Percentiles rank a stretch among this genome's conserved stretches.
These are phyloP conservation scores for Paraphaeosphaeria minitans DNA, from an alignment of 2,329 filamentous ascomycete genomes.

Conservation along the genomic window DNA sequence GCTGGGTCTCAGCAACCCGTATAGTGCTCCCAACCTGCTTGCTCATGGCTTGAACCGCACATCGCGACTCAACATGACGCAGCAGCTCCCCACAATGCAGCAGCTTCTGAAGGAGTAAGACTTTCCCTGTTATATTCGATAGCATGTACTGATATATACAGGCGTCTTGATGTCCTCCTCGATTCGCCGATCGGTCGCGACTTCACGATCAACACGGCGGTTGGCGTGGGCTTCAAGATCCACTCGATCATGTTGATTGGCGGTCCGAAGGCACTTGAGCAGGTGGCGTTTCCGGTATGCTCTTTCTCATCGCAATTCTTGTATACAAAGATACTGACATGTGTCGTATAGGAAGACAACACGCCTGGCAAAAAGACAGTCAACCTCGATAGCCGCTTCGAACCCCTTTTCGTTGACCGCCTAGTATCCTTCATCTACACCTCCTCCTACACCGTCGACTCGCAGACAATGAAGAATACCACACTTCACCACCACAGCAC, in stretches of 20 bases:
- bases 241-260: constrained; percentile 22
- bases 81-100: neutral
- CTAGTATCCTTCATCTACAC: constrained; percentile 23
- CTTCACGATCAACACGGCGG: constrained; percentile 17
- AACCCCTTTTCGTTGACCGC: constrained; percentile 17
- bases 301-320: neutral
- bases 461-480: neutral
- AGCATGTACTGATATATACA: neutral
- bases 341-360: neutral
- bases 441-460: constrained; percentile 14
- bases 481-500: constrained; percentile 11
- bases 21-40: neutral
- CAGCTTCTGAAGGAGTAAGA: constrained; percentile 5
- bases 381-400: constrained; percentile 10
- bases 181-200: constrained; percentile 14
- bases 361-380: neutral
- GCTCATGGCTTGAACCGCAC: constrained; percentile 4
- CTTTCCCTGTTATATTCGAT: neutral
- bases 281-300: constrained; percentile 15
- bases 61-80: neutral
- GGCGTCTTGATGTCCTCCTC: constrained; percentile 11
- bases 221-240: constrained; percentile 17
- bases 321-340: neutral
- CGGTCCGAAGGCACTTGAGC: constrained; percentile 15
- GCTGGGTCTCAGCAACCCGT: neutral